Evolutionary conservation across 257 asterid genomes (phyloP), one percentile per base, ranked within the genome.

Genomic region (Lantana camara): DNA sequence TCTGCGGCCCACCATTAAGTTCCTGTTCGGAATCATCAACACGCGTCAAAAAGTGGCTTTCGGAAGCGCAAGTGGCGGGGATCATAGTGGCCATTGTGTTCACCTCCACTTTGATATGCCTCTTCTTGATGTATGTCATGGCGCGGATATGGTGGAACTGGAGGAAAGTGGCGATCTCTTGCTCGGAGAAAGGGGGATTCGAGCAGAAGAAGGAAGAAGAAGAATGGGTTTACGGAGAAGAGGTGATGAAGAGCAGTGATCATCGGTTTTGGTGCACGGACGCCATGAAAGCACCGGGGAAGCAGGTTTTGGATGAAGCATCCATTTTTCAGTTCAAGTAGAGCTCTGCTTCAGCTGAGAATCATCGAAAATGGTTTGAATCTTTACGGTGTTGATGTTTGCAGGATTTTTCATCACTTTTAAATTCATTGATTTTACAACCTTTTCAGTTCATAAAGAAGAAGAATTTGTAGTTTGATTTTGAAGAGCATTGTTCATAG

Each of bases 91-190:
- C 80, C 64, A 92, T 92, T 75, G 98, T 80, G 30, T 87, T 89
- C 56, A 83, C 89, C 0, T 78, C 98, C 54, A 87, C 93, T 5
- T 66, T 89, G 57, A 89, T 92, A 10, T 92, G 98, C 66, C 55
- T 87, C 81, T 78, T 57, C 45, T 32, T 92, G 89, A 57, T 92
- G 60, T 92, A 92, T 40, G 42, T 78, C 55, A 92, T 92, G 96
- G 45, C 80, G 32, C 76, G 90, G 76, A 87, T 92, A 14, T 89
- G 95, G 95, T 83, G 88, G 83, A 87, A 87, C 51, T 92, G 98
- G 98, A 76, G 97, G 58, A 86, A 77, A 14, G 93, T 87, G 23
- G 80, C 91, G 1, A 60, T 92, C 73, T 79, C 96, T n/a, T 89
- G 97, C 83, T 79, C 96, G 15, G 95, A 82, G 29, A 85, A 70